These are phyloP conservation scores for Alternaria dauci DNA, from an alignment of 2,329 filamentous ascomycete species.

Conservation along the genomic window DNA sequence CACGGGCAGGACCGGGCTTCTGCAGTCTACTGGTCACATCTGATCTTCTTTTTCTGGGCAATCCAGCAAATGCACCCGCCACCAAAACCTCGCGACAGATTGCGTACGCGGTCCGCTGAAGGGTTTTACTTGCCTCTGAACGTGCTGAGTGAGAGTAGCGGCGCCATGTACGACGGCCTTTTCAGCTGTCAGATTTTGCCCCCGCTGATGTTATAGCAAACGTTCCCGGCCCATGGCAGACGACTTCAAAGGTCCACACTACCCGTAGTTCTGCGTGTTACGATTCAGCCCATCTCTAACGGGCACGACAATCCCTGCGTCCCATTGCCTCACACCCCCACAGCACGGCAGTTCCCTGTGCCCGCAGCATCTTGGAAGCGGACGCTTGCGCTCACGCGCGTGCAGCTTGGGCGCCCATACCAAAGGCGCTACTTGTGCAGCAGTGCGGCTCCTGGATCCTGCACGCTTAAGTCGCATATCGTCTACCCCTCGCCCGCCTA, in stretches of 20 bases:
- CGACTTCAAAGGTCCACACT: slow-evolving; percentile 20
- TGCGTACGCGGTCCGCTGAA: slow-evolving; percentile 20
- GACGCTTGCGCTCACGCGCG: slow-evolving; percentile 35
- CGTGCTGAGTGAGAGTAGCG: slow-evolving; percentile 31
- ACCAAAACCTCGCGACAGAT: slow-evolving; percentile 11
- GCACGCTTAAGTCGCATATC: slow-evolving; percentile 35
- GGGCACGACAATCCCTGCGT: slow-evolving; percentile 32
- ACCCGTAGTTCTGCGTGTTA: slow-evolving; percentile 27
- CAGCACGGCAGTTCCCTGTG: slow-evolving; percentile 50
- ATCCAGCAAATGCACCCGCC: slow-evolving; percentile 32
- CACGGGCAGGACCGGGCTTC: slow-evolving; percentile 27
- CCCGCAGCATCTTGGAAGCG: slow-evolving; percentile 38
- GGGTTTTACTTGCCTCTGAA: slow-evolving; percentile 17
- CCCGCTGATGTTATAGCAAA: slow-evolving; percentile 28
- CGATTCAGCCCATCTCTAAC: slow-evolving; percentile 30
- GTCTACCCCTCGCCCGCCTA: slow-evolving; percentile 34
- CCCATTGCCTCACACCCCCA: slow-evolving; percentile 40
- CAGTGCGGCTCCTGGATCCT: slow-evolving; percentile 38
- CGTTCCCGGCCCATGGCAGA: slow-evolving; percentile 21
- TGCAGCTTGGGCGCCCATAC: slow-evolving; percentile 24
- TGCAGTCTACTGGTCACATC: slow-evolving; percentile 34
- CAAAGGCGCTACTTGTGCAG: slow-evolving; percentile 28
- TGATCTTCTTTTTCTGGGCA: slow-evolving; percentile 32
- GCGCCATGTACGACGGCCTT: slow-evolving; percentile 22
- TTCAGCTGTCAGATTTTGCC: slow-evolving; percentile 28